These are phyloP conservation scores for Fraxinus ornus DNA, from an alignment of 305 asterid genomes.

Conservation along the genomic window DNA sequence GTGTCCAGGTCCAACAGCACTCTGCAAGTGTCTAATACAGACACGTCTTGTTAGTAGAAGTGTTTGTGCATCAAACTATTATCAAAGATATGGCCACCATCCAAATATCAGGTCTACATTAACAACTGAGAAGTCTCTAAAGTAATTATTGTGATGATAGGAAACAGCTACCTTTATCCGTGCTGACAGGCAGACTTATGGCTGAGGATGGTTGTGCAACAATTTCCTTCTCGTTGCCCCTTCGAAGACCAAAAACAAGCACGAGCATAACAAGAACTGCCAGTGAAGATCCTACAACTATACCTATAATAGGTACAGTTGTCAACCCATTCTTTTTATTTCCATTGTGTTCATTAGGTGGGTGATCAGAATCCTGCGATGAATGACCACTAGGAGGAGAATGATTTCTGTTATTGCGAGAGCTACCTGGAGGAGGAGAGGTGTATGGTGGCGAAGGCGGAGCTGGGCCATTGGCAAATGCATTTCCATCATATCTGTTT, in stretches of 20 bases:
- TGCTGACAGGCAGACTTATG: conserved; percentile 55
- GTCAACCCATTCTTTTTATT: conserved; percentile 51
- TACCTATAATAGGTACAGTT: conserved; percentile 74
- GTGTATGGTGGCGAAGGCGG: conserved; percentile 90
- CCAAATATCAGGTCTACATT: background rate
- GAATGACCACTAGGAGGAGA: conserved; percentile 49
- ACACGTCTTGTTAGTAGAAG: background rate
- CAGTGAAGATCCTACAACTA: conserved; percentile 66
- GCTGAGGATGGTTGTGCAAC: conserved; percentile 64
- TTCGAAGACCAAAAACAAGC: conserved; percentile 58
- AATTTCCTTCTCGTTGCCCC: conserved; percentile 66
- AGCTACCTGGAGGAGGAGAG: conserved; percentile 83
- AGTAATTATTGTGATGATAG: conserved; percentile 3
- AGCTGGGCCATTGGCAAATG: conserved; percentile 82
- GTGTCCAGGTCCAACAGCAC: background rate
- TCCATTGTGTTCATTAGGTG: conserved; percentile 36
- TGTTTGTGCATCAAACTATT: background rate
- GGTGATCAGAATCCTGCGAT: conserved; percentile 44
- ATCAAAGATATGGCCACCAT: background rate
- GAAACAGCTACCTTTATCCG: conserved; percentile 44
- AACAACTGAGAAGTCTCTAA: background rate
- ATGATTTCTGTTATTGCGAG: conserved; percentile 37
- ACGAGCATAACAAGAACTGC: conserved; percentile 49
- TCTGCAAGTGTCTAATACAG: background rate
- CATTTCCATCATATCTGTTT: conserved; percentile 74